Evolutionary conservation across 2,329 filamentous ascomycete species (phyloP), one percentile per base, ranked within the genome.

Genomic region (Rutstroemia sp.): DNA sequence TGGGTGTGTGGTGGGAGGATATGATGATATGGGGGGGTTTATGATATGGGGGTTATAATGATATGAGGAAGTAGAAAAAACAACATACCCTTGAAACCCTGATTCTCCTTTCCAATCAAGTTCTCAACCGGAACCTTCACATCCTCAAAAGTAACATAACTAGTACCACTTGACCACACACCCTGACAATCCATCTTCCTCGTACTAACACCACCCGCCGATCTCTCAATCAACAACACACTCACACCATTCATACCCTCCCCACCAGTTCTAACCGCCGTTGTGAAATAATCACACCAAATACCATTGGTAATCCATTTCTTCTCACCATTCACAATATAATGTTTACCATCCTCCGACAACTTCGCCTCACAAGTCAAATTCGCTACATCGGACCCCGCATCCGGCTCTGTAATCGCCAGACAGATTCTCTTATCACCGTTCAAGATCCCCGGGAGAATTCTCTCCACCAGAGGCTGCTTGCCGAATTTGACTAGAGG

Each of bases 101-200:
- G 87, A 80, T 99, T 96, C 77, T 95, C 87, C 79, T 96, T 97
- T 75, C 94, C 94, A 59, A 99, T 86, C 66, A 99, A 74, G 77
- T 99, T 97, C 81, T 96, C 92, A n/a, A 97, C 94, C 1, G 94
- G 94, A 0, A 99, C 94, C 79, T 97, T 97, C 74, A 97, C 94
- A 70, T 99, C 94, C 73, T 99, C 94, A 65, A 97, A 97, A 45
- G 92, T 96, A 70, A 99, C 86, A 74, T 97, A 99, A 34, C 94
- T 96, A 16, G 94, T 97, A 54, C 94, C 94, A 63, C 84, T 89
- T 60, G 87, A 91, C 89, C 92, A 96, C 34, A 97, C 92, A 73
- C 94, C 94, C 75, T 96, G 92, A 79, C 92, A 97, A 76, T 97
- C 92, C 94, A 99, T 99, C 70, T 88, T 86, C 56, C 94, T 83